Evolutionary conservation across 495 filamentous ascomycete species (phyloP), one percentile per base, ranked within the genome.

Genomic region (Aspergillus nanangensis): DNA sequence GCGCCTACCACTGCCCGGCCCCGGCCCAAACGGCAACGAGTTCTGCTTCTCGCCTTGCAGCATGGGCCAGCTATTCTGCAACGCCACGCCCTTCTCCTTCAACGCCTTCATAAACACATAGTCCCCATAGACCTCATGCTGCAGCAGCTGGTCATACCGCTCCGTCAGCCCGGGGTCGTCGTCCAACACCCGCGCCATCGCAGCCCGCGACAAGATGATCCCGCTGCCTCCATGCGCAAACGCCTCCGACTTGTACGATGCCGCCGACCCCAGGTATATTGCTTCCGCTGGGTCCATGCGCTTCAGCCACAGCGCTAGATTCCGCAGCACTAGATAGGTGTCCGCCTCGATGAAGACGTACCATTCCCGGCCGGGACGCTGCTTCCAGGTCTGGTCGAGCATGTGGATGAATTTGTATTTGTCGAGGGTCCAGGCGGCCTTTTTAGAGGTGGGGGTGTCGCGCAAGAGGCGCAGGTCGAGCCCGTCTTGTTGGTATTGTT

Each of bases 351-450:
- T 72, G 48, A 82, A 82, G 31, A 82, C 69, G 53, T 78, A 84
- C 77, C 78, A 84, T 25, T 76, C 71, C 17, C 57, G 65, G 8
- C 67, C 60, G 7, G 76, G 75, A 5, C 67, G 64, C 72, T 72
- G 62, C 25, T 60, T 55, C 69, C 72, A 80, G 9, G 77, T 70
- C 45, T 77, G 63, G 50, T 76, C 70, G 44, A 82, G 66, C 59
- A 77, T 75, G 14, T 76, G 74, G 9, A 84, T 60, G 55, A 82
- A 82, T 63, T 82, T 84, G 64, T 77, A 82, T 52, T 78, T 80
- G 57, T 84, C 79, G 38, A 80, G 56, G 35, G 56, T 64, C 78
- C 79, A 84, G 7, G 70, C 79, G 14, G 48, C 41, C n/a, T 42
- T 35, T 36, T 38, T 23, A 18, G 27, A 22, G 14, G 48, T 47